These are phyloP conservation scores for Russula olivacea DNA, from an alignment of 768 basidiomycete genomes.

Conservation along the genomic window DNA sequence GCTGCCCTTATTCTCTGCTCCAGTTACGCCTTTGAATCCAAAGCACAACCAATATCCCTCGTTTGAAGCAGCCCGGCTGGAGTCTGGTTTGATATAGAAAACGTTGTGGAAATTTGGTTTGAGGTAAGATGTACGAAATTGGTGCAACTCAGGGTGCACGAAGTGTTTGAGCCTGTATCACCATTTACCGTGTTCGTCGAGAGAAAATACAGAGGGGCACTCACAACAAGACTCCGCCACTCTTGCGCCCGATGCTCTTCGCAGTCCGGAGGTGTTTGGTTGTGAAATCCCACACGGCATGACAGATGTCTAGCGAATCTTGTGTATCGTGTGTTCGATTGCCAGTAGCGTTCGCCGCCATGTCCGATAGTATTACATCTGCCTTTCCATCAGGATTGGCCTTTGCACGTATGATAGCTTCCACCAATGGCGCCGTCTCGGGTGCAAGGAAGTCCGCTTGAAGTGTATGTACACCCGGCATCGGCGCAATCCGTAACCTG, in stretches of 20 bases:
- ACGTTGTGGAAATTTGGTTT: constrained; percentile 62
- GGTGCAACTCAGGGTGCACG: constrained; percentile 58
- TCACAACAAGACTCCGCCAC: constrained; percentile 56
- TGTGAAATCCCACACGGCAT: constrained; percentile 67
- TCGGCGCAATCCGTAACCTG: constrained; percentile 61
- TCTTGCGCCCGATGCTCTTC: constrained; percentile 37
- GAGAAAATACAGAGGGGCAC: constrained; percentile 25
- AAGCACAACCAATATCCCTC: constrained; percentile 87
- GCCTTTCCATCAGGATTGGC: constrained; percentile 42
- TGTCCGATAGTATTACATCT: constrained; percentile 84
- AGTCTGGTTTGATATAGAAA: constrained; percentile 68
- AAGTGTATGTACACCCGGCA: constrained; percentile 67
- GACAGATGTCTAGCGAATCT: constrained; percentile 64
- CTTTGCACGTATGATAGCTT: constrained; percentile 32
- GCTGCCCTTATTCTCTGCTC: background rate
- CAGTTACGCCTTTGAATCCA: constrained; percentile 43
- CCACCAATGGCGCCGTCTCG: constrained; percentile 42
- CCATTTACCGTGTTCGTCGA: constrained; percentile 15
- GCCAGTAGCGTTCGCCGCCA: constrained; percentile 82
- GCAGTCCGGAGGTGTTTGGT: constrained; percentile 46
- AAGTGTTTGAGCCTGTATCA: constrained; percentile 75
- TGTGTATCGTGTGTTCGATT: constrained; percentile 59
- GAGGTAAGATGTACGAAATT: constrained; percentile 58
- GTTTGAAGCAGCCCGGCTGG: constrained; percentile 68
- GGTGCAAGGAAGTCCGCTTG: constrained; percentile 74